These are phyloP conservation scores for Fomitopsis pinicola DNA, from an alignment of 1,284 basidiomycete species.

Conservation along the genomic window DNA sequence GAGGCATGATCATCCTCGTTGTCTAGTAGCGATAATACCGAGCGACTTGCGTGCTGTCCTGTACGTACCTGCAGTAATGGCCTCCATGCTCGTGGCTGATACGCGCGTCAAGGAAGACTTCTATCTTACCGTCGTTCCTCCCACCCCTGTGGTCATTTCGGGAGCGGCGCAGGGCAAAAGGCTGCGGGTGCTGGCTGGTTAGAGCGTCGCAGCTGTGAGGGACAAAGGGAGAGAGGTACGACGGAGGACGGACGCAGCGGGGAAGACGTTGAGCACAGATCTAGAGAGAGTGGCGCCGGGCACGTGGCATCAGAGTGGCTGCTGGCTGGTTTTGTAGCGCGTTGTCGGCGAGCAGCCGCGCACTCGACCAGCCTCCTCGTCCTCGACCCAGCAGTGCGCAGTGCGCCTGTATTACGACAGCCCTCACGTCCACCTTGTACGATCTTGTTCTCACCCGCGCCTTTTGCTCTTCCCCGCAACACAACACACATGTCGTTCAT, in stretches of 20 bases:
- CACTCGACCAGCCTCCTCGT: constrained; percentile 16
- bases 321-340: background rate
- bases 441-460: constrained; percentile 4
- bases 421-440: constrained; percentile 24
- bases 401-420: constrained; percentile 46
- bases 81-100: no score
- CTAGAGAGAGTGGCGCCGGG: constrained; percentile 7
- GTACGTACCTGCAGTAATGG: no score
- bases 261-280: background rate
- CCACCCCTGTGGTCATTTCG: no score
- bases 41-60: no score
- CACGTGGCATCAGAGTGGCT: constrained; percentile 9
- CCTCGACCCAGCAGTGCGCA: constrained; percentile 44
- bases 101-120: no score
- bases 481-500: constrained; percentile 24
- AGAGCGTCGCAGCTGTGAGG: no score
- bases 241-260: background rate
- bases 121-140: no score
- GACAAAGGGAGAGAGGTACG: background rate
- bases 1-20: no score
- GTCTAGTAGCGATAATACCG: no score
- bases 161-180: no score
- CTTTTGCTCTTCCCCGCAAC: constrained; percentile 11
- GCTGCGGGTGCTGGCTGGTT: no score
- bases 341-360: background rate